Evolutionary conservation across 1,284 basidiomycete genomes (phyloP), one percentile per base, ranked within the genome.

Genomic region (Pseudozyma thailandica): DNA sequence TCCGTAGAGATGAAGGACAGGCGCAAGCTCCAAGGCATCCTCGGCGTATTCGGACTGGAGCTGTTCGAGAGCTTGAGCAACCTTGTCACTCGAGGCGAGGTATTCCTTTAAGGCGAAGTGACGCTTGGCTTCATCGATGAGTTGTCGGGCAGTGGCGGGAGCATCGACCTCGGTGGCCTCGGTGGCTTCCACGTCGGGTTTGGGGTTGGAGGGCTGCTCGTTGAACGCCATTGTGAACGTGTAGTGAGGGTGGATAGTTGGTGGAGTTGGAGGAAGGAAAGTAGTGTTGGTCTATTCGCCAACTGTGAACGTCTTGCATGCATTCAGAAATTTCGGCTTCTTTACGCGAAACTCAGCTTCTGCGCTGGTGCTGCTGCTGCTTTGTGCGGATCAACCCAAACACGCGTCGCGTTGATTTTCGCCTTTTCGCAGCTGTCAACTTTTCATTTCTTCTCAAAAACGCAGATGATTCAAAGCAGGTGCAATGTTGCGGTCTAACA

Each of bases 1-100:
- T n/a, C 80, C 80, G 54, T 82, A 82, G 15, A 65, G 70, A 42
- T 82, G 77, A 35, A 81, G 49, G 8, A 82, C 47, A 18, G 80
- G 80, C 3, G 79, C 80, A 0, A 82, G 53, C 37, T 71, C 44
- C 13, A 77, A 66, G 15, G 76, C 65, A 35, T 82, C 74, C 45
- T 81, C 79, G 2, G 54, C 71, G 26, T 77, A 69, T 6, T 47
- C 23, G 0, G 69, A 44, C 25, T 69, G 55, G 38, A 82, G 66
- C 25, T 57, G 30, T 25, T 82, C 79, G 21, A 82, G 72, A 2
- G 72, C 78, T 9, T 62, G 43, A 0, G 74, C 80, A 2, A 71
- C 50, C 37, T 72, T 56, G 50, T 81, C 79, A 15, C 69, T 66
- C 4, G 79, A 68, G 0, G 53, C 31, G 1, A 59, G 41, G 44